Base-by-base conservation (phyloP, 257 asterid genomes). In the Primulina huaijiensis region DNA sequence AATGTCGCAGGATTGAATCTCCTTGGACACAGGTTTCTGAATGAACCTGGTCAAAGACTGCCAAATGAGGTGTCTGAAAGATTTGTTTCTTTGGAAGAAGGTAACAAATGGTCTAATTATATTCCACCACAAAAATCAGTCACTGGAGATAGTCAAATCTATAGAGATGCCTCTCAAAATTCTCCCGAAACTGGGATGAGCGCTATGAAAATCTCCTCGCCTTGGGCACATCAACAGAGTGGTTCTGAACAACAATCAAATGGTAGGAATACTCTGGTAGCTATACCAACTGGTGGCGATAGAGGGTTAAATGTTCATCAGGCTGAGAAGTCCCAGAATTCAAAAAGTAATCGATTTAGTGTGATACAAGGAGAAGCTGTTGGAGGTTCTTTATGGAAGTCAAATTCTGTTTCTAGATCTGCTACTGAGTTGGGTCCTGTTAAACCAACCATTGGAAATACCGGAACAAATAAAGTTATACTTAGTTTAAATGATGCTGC, bases 191-290 rank as follows among this genome's bases (percentile, higher is more conserved):
- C 74, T n/a, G 90, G 78, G 64, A 77, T 60, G 59, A 62, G 60
- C 62, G 64, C 71, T 30, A 74, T 80, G 58, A 69, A 59, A 65
- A 21, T 38, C 72, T 75, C 87, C 27, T 19, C 78, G 34, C 50
- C 76, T 40, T 81, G 87, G 88, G 31, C 58, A 2, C 75, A 82
- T 56, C 81, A 79, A 59, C 80, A 69, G 62, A 67, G 66, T 71
- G 90, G 79, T 74, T 58, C 80, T 38, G 67, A 77, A 72, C 85
- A 53, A 71, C 81, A 77, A 72, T 68, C 83, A 75, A 83, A 78
- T 80, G 85, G 81, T 73, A 78, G 87, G 92, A 83, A 81, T 78
- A 74, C 80, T 75, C 68, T 66, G 58, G 87, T 76, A 68, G 78
- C 89, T 67, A 69, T 64, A 67, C 64, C 81, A 52, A 73, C 85